A percentile compares a stretch with the other conserved stretches of the same genome.
Conservation (phyloP, 2,329 filamentous ascomycete species). For the Elsinoe arachidis region DNA sequence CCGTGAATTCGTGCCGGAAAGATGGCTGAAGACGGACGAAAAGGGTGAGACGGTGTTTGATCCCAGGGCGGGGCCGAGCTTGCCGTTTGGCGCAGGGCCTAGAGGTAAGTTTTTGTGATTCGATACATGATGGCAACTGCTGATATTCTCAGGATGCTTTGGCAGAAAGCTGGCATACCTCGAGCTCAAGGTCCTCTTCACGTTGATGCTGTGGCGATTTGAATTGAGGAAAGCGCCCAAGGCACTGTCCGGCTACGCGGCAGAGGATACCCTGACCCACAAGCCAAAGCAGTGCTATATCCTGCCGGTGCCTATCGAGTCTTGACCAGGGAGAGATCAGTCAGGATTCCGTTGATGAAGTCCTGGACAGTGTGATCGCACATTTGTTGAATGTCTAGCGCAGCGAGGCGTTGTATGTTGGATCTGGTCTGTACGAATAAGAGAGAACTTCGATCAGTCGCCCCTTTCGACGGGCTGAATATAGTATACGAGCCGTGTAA, state of each 20-base stretch:
- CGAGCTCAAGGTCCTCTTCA: slow-evolving; percentile 23
- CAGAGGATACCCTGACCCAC: slow-evolving; percentile 24
- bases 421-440: no score
- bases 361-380: no score
- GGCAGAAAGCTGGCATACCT: slow-evolving; percentile 19
- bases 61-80: slow-evolving; percentile 26
- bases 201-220: slow-evolving; percentile 26
- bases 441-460: no score
- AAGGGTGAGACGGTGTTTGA: slow-evolving; percentile 28
- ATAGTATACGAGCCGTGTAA: no score
- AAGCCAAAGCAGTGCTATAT: slow-evolving; percentile 23
- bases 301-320: neutral
- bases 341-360: no score
- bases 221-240: slow-evolving; percentile 20
- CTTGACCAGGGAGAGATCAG: no score
- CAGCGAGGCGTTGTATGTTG: no score
- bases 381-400: no score
- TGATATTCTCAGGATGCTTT: slow-evolving; percentile 23
- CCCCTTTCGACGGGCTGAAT: no score
- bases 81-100: slow-evolving; percentile 31
- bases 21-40: slow-evolving; percentile 31
- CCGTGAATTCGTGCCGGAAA: slow-evolving; percentile 30
- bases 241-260: slow-evolving; percentile 19
- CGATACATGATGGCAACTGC: neutral
- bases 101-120: slow-evolving; percentile 15